Conservation (phyloP, 495 filamentous ascomycete species). For the Podospora conica region DNA sequence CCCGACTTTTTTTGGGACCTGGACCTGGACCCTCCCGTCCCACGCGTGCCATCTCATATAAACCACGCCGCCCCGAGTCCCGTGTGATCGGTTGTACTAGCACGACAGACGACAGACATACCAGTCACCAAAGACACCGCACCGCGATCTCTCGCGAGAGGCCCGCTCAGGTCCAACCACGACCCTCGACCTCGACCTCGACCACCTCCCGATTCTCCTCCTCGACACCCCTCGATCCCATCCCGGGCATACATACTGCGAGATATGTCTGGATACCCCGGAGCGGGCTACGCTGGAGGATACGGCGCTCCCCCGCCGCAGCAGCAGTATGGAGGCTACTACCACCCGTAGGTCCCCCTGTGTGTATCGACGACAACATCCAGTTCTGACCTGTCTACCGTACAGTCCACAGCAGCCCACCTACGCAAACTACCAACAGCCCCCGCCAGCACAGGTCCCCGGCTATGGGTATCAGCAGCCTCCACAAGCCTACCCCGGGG, state of each 20-base stretch:
- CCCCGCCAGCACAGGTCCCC: slow-evolving; percentile 35
- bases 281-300: slow-evolving; percentile 36
- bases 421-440: slow-evolving; percentile 43
- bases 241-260: neutral
- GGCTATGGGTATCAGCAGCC: slow-evolving; percentile 29
- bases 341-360: slow-evolving; percentile 33
- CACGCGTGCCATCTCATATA: neutral
- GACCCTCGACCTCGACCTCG: neutral
- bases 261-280: slow-evolving; percentile 35
- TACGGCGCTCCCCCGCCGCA: slow-evolving; percentile 34
- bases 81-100: neutral
- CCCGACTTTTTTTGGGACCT: neutral
- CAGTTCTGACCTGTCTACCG: neutral
- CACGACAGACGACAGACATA: neutral
- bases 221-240: neutral
- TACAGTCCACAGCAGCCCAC: slow-evolving; percentile 17
- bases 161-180: slow-evolving; percentile 6
- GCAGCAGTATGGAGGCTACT: slow-evolving; percentile 34
- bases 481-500: neutral
- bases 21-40: neutral
- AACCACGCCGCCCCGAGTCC: neutral
- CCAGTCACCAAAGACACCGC: neutral
- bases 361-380: neutral
- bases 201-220: neutral
- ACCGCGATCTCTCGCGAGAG: slow-evolving; percentile 16